Percentiles rank a stretch among this genome's conserved stretches.
Evolutionary conservation across 2,329 filamentous ascomycete species (phyloP).

Genomic region (Hymenoscyphus linearis): DNA sequence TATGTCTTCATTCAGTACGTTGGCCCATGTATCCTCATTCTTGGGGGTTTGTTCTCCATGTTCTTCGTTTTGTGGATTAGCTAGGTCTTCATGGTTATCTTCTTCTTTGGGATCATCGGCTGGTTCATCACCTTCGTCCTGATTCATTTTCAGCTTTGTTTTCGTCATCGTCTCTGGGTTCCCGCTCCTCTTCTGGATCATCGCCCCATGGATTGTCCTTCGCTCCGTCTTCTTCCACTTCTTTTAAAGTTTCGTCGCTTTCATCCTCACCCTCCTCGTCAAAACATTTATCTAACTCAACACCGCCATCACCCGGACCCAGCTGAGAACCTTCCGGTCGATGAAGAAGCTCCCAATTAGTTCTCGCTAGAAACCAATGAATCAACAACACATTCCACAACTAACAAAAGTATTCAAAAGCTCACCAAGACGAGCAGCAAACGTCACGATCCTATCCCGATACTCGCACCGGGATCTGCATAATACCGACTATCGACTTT

Average conservation of each 20-base stretch:
- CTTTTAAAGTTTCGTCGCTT: neutral
- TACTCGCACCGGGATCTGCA: constrained; percentile 63
- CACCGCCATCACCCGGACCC: neutral
- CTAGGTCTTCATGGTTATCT: neutral
- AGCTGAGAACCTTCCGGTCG: neutral
- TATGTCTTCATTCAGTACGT: too few relatives aligned
- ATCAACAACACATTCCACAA: neutral
- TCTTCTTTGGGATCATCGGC: neutral
- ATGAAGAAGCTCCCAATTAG: neutral
- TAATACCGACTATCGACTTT: constrained; percentile 57
- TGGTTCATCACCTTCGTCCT: neutral
- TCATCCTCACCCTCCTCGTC: neutral
- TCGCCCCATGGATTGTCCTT: neutral
- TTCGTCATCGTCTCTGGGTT: too few relatives aligned
- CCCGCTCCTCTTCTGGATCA: too few relatives aligned
- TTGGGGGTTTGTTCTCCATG: too few relatives aligned
- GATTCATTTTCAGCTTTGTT: neutral
- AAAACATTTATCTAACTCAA: neutral
- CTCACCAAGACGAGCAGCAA: constrained; percentile 51
- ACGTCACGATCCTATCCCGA: constrained; percentile 63
- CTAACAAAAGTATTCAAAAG: neutral
- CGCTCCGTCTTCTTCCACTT: neutral
- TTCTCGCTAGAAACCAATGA: neutral
- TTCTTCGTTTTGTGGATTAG: too few relatives aligned
- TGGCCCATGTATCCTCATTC: too few relatives aligned